Evolutionary conservation across 148 eudicot genomes (phyloP), one percentile per base, ranked within the genome.

Genomic region (Cornus kousa): DNA sequence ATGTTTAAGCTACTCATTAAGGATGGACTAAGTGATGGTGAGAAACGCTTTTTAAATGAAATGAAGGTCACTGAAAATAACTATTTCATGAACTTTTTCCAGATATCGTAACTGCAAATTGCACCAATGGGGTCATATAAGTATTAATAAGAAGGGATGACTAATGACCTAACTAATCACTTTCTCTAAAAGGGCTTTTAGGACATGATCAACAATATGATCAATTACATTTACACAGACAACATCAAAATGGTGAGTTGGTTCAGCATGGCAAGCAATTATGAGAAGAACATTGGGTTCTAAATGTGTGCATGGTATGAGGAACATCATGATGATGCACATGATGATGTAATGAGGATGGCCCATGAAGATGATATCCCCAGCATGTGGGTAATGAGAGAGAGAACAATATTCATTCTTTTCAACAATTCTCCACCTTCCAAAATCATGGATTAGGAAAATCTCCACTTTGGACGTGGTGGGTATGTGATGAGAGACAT

Each of bases 311-410:
- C 53, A 69, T 74, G 77, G 65, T 57, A 67, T 32, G 84, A 66
- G 77, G 66, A 73, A 85, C 87, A 85, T 81, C 80, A 79, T 85
- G 22, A 64, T 66, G 24, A 57, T 73, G 76, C 80, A 68, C 78
- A 81, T 78, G 59, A 72, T 78, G 80, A 79, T 81, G 79, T 72
- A 85, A 75, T 31, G 12, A 72, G 71, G 14, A 57, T 74, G 83
- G 78, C 73, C 80, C 78, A 80, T 77, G 68, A 62, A 48, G 72
- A 79, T 83, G 77, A 80, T 80, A 73, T 69, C 73, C 67, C 33
- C 55, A 80, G 83, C 86, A 81, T 81, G 80, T 80, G 6, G n/a
- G 37, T 35, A 28, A 28, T 65, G 64, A 31, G 62, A 48, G 17
- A 50, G 35, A 57, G 28, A 28, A 22, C 39, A n/a, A 46, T 60